Conservation (phyloP, 441 rosid genomes). For the Brassica balearica region DNA sequence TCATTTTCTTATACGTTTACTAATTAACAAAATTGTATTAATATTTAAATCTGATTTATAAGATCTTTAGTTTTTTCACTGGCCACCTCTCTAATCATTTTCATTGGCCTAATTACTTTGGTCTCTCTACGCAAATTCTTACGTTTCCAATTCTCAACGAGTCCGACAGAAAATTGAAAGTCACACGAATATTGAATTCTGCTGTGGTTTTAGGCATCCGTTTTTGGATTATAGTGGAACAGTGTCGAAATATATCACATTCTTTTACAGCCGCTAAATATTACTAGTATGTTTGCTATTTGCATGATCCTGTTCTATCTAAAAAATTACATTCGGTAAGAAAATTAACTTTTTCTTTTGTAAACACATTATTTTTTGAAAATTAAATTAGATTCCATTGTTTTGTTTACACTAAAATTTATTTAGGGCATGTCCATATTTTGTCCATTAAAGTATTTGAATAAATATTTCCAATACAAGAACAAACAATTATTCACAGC, state of each 20-base stretch:
- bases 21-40: not conserved
- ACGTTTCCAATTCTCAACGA: constrained; percentile 15
- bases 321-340: too few species aligned
- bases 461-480: too few species aligned
- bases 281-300: constrained; percentile 1
- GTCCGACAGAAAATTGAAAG: not conserved
- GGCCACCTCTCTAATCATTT: constrained; percentile 32
- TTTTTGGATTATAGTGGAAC: constrained; percentile 10
- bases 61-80: not conserved
- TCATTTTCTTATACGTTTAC: not conserved
- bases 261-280: not conserved
- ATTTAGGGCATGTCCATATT: too few species aligned
- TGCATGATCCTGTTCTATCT: constrained; percentile 11
- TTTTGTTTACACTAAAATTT: too few species aligned
- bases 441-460: too few species aligned
- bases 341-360: too few species aligned
- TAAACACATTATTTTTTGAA: too few species aligned
- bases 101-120: not conserved
- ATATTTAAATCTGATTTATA: not conserved
- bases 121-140: constrained; percentile 19
- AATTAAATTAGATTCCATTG: too few species aligned
- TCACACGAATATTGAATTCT: constrained; percentile 2
- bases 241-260: not conserved
- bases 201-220: not conserved
- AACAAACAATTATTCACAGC: too few species aligned